Evolutionary conservation across 1,284 basidiomycete genomes (phyloP), one percentile per base, ranked within the genome.

Genomic region (Nidula niveotomentosa): DNA sequence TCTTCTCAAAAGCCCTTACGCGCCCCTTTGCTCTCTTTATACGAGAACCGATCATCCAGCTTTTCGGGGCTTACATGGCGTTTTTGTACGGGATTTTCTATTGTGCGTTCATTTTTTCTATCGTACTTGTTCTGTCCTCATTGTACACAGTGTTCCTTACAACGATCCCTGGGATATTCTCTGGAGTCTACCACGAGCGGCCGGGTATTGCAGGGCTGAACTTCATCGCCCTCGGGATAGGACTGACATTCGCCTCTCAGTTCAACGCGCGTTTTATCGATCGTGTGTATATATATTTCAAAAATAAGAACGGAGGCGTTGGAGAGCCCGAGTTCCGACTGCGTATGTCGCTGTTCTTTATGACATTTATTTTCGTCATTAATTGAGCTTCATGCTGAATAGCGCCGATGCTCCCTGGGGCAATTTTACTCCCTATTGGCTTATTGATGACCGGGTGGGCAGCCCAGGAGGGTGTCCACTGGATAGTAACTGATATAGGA

Each of bases 401-500:
- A 86, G 86, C 84, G 0, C 71, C 81, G 1, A 81, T 91, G 77
- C 62, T 90, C 18, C 76, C 83, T 0, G 85, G 70, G 8, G 70
- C 70, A 0, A 56, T 84, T 1, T 9, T 83, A 1, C 73, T 88
- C 6, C 81, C 85, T 0, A 68, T 80, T 0, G 90, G 89, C 0
- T 66, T 90, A 7, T 66, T 91, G 17, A 69, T 90, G 9, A 69
- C 80, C 1, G 89, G 90, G 10, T 92, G 89, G 89, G 75, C 80
- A 0, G 83, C 83, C 4, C 63, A 86, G 51, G 66, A 75, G 1
- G 66, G 70, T 23, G 63, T 80, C 0, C 83, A 83, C 57, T 92
- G 89, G 89, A 84, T 90, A 55, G 83, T 70, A 0, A 80, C 85
- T 0, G 86, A 90, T 59, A 76, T 89, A 85, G 86, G 84, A 6